Evolutionary conservation across 768 basidiomycete species (phyloP).

Genomic region (Tricholoma terreum): DNA sequence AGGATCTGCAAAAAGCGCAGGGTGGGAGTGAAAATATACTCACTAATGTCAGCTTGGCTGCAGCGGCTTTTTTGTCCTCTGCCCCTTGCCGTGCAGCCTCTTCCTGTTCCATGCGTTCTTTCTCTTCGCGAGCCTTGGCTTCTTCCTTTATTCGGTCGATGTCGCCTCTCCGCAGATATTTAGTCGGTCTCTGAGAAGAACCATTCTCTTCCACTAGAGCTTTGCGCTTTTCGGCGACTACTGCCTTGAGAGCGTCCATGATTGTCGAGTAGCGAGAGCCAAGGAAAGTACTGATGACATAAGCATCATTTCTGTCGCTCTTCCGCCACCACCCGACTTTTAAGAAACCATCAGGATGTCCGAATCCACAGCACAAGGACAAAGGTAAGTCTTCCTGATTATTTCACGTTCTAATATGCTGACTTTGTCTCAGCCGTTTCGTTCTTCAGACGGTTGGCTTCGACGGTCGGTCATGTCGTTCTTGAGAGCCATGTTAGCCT

Average conservation of each 20-base stretch:
- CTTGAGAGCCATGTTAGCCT: neutral
- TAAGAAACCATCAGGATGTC: constrained; percentile 51
- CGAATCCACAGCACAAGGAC: constrained; percentile 47
- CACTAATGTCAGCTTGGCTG: constrained; percentile 41
- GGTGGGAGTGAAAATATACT: constrained; percentile 21
- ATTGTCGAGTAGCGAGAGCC: constrained; percentile 1
- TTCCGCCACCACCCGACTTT: constrained; percentile 42
- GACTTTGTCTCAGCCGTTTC: constrained; percentile 59
- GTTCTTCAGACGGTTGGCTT: constrained; percentile 94
- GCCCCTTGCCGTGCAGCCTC: constrained; percentile 20
- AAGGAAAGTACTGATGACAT: constrained; percentile 30
- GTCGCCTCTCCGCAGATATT: constrained; percentile 93
- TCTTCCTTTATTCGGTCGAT: constrained; percentile 66
- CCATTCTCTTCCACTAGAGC: constrained; percentile 48
- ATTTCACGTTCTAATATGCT: constrained; percentile 6
- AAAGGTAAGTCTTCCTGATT: constrained; percentile 12
- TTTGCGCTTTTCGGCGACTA: constrained; percentile 87
- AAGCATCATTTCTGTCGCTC: constrained; percentile 26
- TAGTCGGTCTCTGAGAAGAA: constrained; percentile 49
- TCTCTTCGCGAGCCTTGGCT: constrained; percentile 35
- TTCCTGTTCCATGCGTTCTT: constrained; percentile 18
- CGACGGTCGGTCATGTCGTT: constrained; percentile 56
- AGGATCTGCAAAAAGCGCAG: constrained; percentile 19
- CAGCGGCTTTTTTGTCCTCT: constrained; percentile 32
- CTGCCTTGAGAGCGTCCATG: constrained; percentile 92